Conservation (phyloP, 164 flowering plant species). For the Macadamia integrifolia region DNA sequence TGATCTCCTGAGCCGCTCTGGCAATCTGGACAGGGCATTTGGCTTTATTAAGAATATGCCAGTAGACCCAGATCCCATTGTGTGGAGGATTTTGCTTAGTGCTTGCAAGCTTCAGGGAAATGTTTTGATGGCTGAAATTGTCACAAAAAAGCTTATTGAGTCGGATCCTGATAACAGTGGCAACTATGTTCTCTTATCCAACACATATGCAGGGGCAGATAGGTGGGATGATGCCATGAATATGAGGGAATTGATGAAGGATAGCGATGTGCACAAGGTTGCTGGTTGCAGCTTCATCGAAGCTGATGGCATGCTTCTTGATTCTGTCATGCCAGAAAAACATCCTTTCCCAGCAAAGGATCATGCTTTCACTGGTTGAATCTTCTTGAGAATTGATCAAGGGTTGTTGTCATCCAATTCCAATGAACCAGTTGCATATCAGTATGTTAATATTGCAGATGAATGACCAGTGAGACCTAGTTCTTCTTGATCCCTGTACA, state of each 20-base stretch:
- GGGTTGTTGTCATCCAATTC: neutral
- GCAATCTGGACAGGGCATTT: neutral
- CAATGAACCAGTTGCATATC: neutral
- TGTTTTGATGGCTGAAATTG: neutral
- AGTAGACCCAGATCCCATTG: neutral
- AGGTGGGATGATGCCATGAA: neutral
- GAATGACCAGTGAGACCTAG: too few relatives aligned
- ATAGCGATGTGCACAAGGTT: neutral
- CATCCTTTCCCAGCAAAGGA: neutral
- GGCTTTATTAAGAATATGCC: neutral
- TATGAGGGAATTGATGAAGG: neutral
- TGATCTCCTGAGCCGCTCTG: neutral
- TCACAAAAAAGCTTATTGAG: neutral
- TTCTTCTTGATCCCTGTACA: too few relatives aligned
- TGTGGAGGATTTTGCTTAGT: neutral
- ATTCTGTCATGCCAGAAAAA: neutral
- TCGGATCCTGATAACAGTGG: neutral
- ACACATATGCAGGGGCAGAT: conserved; percentile 1
- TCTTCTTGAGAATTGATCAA: neutral
- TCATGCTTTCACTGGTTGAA: neutral
- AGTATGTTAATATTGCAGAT: neutral
- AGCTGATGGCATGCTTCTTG: neutral
- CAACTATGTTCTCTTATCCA: neutral
- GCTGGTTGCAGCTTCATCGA: neutral
- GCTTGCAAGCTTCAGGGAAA: neutral